These are phyloP conservation scores for Trichoderma sp. DNA, from an alignment of 2,329 filamentous ascomycete genomes.

Conservation along the genomic window DNA sequence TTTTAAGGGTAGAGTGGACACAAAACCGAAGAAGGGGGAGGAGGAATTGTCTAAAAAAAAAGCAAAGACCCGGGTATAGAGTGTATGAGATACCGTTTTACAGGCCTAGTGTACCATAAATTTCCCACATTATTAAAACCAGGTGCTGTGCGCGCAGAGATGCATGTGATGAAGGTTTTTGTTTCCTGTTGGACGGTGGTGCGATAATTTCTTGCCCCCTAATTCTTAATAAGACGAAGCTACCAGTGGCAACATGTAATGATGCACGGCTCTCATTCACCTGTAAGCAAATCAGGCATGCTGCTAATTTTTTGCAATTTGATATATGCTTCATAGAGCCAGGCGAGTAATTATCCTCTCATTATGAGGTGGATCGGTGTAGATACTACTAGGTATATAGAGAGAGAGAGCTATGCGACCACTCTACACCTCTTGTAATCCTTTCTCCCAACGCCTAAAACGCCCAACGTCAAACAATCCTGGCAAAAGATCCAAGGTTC, in stretches of 20 bases:
- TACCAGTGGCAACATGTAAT: not conserved
- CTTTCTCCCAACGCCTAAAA: conserved; percentile 18
- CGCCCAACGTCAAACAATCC: conserved; percentile 3
- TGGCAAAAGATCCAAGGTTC: not conserved
- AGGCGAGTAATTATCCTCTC: not conserved
- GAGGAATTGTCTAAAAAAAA: conserved; percentile 31
- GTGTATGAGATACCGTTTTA: conserved; percentile 54
- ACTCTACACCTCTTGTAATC: not conserved
- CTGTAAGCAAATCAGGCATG: not conserved
- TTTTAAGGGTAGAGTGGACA: conserved; percentile 42
- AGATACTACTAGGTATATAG: not conserved
- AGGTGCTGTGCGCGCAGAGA: conserved; percentile 30
- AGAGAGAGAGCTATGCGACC: not conserved
- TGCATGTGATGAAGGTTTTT: conserved; percentile 23
- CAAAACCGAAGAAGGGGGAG: conserved; percentile 24
- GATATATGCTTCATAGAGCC: not conserved
- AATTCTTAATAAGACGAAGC: not conserved
- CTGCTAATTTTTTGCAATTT: not conserved
- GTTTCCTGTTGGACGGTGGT: not conserved
- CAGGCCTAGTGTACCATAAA: conserved; percentile 56
- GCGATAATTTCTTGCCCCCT: not conserved
- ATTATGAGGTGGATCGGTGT: not conserved
- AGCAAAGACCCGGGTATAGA: conserved; percentile 49
- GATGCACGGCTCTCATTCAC: not conserved
- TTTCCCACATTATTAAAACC: conserved; percentile 39